phyloP scores from a whole-genome alignment of 768 basidiomycete genomes.

The Kwoniella sp. region DNA sequence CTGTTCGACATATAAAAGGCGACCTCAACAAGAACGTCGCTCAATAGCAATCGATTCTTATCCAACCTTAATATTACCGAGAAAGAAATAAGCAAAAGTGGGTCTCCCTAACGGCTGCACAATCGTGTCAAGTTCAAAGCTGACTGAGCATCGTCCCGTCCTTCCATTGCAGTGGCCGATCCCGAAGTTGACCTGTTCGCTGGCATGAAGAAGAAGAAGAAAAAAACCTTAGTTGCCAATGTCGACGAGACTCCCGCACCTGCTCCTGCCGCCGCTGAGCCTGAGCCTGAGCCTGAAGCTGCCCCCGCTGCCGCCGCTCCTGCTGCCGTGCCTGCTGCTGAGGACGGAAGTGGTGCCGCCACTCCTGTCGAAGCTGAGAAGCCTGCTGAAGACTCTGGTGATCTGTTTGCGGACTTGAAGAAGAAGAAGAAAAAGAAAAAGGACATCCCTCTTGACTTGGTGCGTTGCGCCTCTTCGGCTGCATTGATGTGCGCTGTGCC shows the following conservation, averaged over 20 bases:
- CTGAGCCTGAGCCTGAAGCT: constrained; percentile 41
- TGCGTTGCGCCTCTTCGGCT: constrained; percentile 11
- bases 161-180: constrained; percentile 45
- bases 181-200: constrained; percentile 58
- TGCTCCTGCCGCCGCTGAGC: constrained; percentile 6
- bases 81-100: constrained; percentile 8
- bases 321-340: constrained; percentile 13
- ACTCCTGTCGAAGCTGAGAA: constrained; percentile 27
- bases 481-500: neutral
- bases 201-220: constrained; percentile 61
- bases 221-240: constrained; percentile 52
- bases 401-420: constrained; percentile 92
- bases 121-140: neutral
- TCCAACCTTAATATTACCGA: neutral
- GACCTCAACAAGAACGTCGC: neutral
- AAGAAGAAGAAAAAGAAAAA: constrained; percentile 83
- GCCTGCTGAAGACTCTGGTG: constrained; percentile 63
- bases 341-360: constrained; percentile 22
- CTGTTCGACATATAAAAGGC: neutral
- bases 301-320: constrained; percentile 18
- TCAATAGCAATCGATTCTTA: neutral
- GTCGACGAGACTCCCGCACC: constrained; percentile 14
- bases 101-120: neutral
- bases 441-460: constrained; percentile 57
- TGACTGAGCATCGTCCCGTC: neutral